These are phyloP conservation scores for Geotrichum phurueaensis DNA, from an alignment of 1,139 yeast genomes.

Conservation along the genomic window DNA sequence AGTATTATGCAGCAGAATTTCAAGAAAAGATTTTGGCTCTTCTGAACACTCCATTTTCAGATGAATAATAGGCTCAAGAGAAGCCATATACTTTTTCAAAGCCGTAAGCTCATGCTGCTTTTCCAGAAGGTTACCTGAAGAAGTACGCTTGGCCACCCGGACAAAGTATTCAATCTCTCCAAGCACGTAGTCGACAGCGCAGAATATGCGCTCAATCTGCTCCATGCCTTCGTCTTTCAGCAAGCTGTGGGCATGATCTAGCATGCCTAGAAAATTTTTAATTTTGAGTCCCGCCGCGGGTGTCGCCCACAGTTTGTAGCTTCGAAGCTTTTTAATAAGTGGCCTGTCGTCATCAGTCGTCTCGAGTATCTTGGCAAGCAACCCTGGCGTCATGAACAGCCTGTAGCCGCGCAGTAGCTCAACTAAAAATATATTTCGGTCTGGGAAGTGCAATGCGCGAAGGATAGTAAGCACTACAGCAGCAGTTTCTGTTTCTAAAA, in stretches of 20 bases:
- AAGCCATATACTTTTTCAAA: background rate
- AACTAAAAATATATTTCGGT: conserved; percentile 9
- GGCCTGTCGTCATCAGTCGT: conserved; percentile 1
- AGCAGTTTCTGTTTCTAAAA: conserved; percentile 13
- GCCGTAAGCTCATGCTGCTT: background rate
- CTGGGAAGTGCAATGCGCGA: conserved; percentile 10
- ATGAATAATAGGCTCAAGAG: conserved; percentile 29
- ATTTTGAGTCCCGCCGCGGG: conserved; percentile 21
- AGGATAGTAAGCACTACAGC: conserved; percentile 12
- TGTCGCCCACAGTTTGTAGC: conserved; percentile 9
- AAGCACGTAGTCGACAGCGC: conserved; percentile 1
- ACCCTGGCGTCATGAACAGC: conserved; percentile 6
- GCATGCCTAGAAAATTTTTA: conserved; percentile 32
- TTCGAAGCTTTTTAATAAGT: conserved; percentile 37
- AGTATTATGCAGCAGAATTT: conserved; percentile 4
- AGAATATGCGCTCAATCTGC: background rate
- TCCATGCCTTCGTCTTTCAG: conserved; percentile 16
- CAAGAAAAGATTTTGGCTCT: conserved; percentile 3
- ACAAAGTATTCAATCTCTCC: conserved; percentile 6
- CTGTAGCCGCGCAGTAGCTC: conserved; percentile 11
- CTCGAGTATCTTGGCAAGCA: background rate
- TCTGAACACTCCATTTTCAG: background rate
- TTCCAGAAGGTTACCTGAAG: background rate
- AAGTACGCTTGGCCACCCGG: background rate
- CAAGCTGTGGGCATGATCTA: conserved; percentile 33